These are phyloP conservation scores for Phytophthora rubi DNA, from an alignment of 352 stramenopile genomes.

Conservation along the genomic window DNA sequence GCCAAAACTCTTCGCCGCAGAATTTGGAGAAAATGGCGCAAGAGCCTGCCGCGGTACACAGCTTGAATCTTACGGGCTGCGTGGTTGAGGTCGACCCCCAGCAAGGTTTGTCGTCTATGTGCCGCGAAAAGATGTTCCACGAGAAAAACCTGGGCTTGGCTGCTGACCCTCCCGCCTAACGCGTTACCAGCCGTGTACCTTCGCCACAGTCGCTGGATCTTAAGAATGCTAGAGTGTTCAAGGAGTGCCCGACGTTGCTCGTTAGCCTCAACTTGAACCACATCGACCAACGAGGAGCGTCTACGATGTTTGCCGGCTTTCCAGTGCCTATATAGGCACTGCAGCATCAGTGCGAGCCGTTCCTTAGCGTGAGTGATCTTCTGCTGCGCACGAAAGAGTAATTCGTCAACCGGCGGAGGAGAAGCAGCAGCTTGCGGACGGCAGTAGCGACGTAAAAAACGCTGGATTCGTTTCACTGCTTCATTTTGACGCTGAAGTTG, in stretches of 20 bases:
- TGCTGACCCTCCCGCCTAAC: conserved; percentile 14
- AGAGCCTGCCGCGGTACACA: conserved; percentile 54
- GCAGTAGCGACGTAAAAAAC: conserved; percentile 27
- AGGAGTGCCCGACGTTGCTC: conserved; percentile 17
- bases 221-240: conserved; percentile 20
- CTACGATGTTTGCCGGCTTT: conserved; percentile 18
- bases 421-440: neutral
- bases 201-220: conserved; percentile 56
- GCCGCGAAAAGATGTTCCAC: conserved; percentile 49
- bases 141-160: conserved; percentile 45
- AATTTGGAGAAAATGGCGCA: conserved; percentile 47
- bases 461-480: conserved; percentile 41
- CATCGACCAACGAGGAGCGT: conserved; percentile 10
- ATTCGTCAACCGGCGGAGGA: conserved; percentile 24
- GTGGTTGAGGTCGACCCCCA: conserved; percentile 27
- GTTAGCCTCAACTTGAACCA: conserved; percentile 15
- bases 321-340: conserved; percentile 44
- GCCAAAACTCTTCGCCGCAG: conserved; percentile 35
- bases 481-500: conserved; percentile 9
- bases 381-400: conserved; percentile 51
- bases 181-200: conserved; percentile 28
- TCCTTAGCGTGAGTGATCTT: conserved; percentile 38
- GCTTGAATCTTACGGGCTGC: conserved; percentile 64
- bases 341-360: conserved; percentile 51
- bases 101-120: conserved; percentile 33